These are phyloP conservation scores for Coniophora puteana DNA, from an alignment of 1,284 basidiomycete species.

Conservation along the genomic window DNA sequence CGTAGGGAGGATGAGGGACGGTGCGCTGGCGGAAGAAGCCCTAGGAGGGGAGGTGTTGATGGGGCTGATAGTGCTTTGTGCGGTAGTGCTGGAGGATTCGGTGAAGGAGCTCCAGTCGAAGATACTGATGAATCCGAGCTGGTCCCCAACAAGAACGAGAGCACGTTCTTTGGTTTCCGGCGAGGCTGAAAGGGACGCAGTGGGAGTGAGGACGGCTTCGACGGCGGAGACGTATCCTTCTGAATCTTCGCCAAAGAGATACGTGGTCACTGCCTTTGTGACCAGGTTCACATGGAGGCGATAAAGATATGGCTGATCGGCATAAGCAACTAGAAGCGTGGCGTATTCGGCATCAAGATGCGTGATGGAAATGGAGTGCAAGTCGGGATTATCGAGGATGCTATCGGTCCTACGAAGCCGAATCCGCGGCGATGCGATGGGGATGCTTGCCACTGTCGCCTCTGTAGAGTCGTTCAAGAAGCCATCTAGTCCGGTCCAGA, in stretches of 20 bases:
- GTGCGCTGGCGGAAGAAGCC: slow-evolving; percentile 13
- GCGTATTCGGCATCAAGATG: slow-evolving; percentile 11
- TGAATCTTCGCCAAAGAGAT: slow-evolving; percentile 49
- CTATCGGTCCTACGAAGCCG: no score
- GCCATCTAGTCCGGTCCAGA: slow-evolving; percentile 45
- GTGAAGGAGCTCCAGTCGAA: slow-evolving; percentile 45
- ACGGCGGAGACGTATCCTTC: slow-evolving; percentile 46
- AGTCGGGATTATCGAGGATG: no score
- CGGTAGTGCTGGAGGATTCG: slow-evolving; percentile 8
- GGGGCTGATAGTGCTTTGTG: no score
- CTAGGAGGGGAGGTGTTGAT: no score
- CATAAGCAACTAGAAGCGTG: slow-evolving; percentile 43
- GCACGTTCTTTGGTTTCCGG: slow-evolving; percentile 34
- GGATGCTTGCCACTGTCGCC: no score
- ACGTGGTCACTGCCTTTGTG: slow-evolving; percentile 29
- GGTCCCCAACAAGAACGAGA: slow-evolving; percentile 56
- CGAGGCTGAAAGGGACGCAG: slow-evolving; percentile 6
- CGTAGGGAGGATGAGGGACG: slow-evolving; percentile 26
- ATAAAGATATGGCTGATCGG: slow-evolving; percentile 44
- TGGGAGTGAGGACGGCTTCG: slow-evolving; percentile 41
- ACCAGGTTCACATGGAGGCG: slow-evolving; percentile 35
- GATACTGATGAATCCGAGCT: slow-evolving; percentile 54
- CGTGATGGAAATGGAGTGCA: no score
- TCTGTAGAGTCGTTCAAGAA: slow-evolving; percentile 9
- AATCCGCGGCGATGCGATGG: no score